Base-by-base conservation (phyloP, 2,329 filamentous ascomycete species). In the Paraconiothyrium brasiliense region DNA sequence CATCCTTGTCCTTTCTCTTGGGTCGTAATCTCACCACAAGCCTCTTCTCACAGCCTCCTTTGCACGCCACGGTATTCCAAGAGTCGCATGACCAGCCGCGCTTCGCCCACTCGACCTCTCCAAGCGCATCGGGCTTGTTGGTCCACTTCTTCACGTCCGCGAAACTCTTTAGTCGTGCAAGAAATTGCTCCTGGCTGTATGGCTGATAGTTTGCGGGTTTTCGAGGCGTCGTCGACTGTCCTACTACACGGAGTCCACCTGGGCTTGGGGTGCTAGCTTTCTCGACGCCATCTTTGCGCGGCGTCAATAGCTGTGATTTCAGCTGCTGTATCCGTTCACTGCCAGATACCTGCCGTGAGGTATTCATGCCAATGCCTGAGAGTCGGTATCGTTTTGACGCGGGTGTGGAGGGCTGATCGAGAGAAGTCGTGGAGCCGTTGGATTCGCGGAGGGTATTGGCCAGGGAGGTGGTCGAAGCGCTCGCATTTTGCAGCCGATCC, bases 51-150 rank as follows among this genome's bases (percentile, higher is more conserved):
- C 95, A 99, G 2, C 94, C 88, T 44, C 91, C 89, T 46, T 83
- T 84, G 76, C 95, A 99, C 20, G 89, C 88, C 16, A 98, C 92
- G 4, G 91, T 91, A 78, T 97, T 93, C 73, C 74, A 77, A 1
- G 65, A 68, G 49, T 91, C 88, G 71, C 94, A 97, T 4, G 90
- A 85, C 94, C 95, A 99, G 0, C 94, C 94, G 61, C 92, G 84
- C 82, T 94, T 97, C 0, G 94, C 94, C 95, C 95, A 99, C 76
- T 93, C 91, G 8, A 97, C 89, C 79, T 98, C 95, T 74, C 89
- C 93, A 69, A 98, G 89, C 37, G 84, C 85, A 56, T 94, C 87
- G 0, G 95, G 94, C 76, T 98, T 98, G 0, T 92, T 91, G n/a
- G 92, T 91, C 94, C 94, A 99, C 75, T 91, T 87, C 57, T 93